Evolutionary conservation across 1,139 yeast species (phyloP), one percentile per base, ranked within the genome.

Genomic region (Hanseniaspora sp.): DNA sequence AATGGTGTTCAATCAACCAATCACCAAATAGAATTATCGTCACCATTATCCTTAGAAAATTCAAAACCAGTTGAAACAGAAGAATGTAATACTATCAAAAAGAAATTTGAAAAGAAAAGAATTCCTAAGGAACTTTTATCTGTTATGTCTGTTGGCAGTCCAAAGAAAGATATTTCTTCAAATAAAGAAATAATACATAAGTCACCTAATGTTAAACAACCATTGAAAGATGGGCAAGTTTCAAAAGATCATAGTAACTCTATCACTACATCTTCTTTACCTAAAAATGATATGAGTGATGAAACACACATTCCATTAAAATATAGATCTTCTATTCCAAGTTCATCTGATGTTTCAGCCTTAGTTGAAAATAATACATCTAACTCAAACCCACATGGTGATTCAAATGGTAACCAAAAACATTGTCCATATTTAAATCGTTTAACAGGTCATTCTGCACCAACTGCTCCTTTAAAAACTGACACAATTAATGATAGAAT

Each of bases 381-480:
- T 1, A 17, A n/a, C 11, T 11, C 37, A 13, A 42, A 40, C 23
- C 35, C 46, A 41, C 34, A 33, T 34, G 15, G 12, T 11, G 30
- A 18, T 39, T 17, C 29, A 7, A 41, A n/a, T 7, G 51, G 41
- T 8, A 48, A 43, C 30, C 15, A 28, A 18, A 47, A 43, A 23
- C 47, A 51, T 18, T 43, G 55, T 33, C 48, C 52, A 23, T 47
- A 39, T 30, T 42, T 46, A 12, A 42, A 30, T 23, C 34, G 52
- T 37, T 28, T 37, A 7, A 37, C 42, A 41, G 35, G 48, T 31
- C 42, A 23, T 28, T 7, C 8, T 9, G n/a, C n/a, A n/a, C n/a
- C n/a, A n/a, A 9, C 13, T 35, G 12, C 6, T 6, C 7, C 13
- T 35, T 6, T n/a, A 9, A 35, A 35, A 41, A 15, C 23, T 17